Evolutionary conservation across 345 rosid genomes (phyloP).

Genomic region (Citrus hindsii): DNA sequence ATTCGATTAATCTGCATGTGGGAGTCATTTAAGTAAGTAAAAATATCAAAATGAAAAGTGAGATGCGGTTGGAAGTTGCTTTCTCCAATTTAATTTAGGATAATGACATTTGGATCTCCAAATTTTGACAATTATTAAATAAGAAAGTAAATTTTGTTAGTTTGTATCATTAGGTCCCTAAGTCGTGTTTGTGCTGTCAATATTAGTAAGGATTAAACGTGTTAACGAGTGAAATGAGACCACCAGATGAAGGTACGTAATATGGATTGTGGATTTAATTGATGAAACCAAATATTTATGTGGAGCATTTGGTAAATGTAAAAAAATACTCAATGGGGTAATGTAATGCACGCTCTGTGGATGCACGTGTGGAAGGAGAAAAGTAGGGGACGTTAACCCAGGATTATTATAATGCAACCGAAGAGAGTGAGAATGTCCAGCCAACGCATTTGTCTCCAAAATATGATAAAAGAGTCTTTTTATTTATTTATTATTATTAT

Average conservation of each 20-base stretch:
- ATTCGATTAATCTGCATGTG: no score
- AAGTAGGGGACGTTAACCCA: background rate
- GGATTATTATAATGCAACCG: background rate
- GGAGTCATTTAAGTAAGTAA: background rate
- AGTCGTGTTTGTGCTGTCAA: no score
- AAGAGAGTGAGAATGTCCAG: constrained; percentile 15
- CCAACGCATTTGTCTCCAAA: constrained; percentile 13
- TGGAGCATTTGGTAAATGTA: background rate
- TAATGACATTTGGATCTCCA: background rate
- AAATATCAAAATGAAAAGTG: no score
- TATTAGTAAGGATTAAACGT: no score
- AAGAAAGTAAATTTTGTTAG: no score
- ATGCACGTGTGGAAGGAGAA: constrained; percentile 4
- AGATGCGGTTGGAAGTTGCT: background rate
- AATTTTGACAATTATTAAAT: no score
- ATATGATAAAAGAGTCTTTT: background rate
- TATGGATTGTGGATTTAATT: no score
- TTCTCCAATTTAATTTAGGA: background rate
- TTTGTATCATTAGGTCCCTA: no score
- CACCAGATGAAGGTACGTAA: no score
- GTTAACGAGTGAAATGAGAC: no score
- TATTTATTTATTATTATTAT: no score
- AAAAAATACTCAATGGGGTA: background rate
- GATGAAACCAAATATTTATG: no score
- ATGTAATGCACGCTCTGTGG: background rate